A percentile compares a stretch with the other conserved stretches of the same genome.
Conservation (phyloP, 257 asterid genomes). For the Perilla frutescens region DNA sequence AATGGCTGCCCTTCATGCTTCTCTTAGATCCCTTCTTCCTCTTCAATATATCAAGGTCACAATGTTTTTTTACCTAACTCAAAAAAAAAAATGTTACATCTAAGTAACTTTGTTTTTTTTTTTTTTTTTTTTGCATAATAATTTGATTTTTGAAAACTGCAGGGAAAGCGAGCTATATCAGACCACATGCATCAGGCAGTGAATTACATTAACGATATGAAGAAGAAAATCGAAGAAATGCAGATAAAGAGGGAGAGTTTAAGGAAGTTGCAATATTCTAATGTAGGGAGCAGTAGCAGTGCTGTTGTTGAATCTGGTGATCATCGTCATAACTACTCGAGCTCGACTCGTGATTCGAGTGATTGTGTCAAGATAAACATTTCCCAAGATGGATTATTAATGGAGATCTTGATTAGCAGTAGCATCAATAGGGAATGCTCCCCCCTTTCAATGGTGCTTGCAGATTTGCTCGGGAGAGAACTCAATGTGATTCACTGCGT, state of each 20-base stretch:
- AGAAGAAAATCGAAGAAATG: slow-evolving; percentile 44
- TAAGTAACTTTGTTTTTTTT: neutral
- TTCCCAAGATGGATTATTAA: slow-evolving; percentile 17
- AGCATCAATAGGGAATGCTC: slow-evolving; percentile 9
- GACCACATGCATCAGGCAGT: slow-evolving; percentile 54
- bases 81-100: no score
- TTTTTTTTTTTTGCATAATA: neutral
- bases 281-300: neutral
- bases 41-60: slow-evolving; percentile 58
- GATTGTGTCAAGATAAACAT: slow-evolving; percentile 31
- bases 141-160: neutral
- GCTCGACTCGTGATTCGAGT: neutral
- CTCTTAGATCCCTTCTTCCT: slow-evolving; percentile 64
- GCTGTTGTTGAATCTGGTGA: neutral
- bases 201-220: slow-evolving; percentile 50
- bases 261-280: neutral
- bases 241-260: slow-evolving; percentile 40
- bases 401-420: slow-evolving; percentile 44
- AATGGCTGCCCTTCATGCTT: slow-evolving; percentile 55
- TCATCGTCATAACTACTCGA: neutral
- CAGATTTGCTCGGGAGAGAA: slow-evolving; percentile 24
- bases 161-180: slow-evolving; percentile 60
- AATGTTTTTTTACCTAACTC: no score
- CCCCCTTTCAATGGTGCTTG: slow-evolving; percentile 46
- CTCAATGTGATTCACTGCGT: slow-evolving; percentile 40